These are phyloP conservation scores for Pythium grandisporangium DNA, from an alignment of 352 stramenopile genomes.

Conservation along the genomic window DNA sequence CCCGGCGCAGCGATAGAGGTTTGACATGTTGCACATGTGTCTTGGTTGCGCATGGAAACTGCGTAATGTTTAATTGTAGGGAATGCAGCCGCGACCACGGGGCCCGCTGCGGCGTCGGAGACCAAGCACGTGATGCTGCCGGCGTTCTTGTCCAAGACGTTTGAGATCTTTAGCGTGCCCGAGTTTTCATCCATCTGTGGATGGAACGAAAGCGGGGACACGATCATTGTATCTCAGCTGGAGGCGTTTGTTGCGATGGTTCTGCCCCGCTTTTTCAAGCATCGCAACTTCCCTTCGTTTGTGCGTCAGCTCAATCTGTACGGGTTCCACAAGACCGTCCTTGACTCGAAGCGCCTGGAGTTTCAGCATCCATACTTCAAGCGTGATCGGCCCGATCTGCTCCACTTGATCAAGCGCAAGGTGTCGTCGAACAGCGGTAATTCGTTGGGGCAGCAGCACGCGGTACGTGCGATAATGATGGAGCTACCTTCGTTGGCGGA, in stretches of 20 bases:
- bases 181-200: constrained; percentile 80
- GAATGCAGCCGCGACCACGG: background rate
- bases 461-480: constrained; percentile 10
- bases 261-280: constrained; percentile 88
- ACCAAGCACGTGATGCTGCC: constrained; percentile 82
- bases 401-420: constrained; percentile 87
- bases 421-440: too few relatives aligned
- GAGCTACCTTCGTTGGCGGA: too few relatives aligned
- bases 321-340: constrained; percentile 89
- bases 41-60: too few relatives aligned
- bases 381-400: constrained; percentile 70
- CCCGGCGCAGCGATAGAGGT: too few relatives aligned
- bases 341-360: constrained; percentile 89
- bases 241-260: constrained; percentile 78
- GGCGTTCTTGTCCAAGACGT: constrained; percentile 91
- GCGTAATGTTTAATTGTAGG: background rate
- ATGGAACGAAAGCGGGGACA: constrained; percentile 87
- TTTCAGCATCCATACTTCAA: constrained; percentile 92
- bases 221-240: constrained; percentile 88
- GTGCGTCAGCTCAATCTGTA: constrained; percentile 93
- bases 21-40: too few relatives aligned
- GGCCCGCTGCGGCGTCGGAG: background rate
- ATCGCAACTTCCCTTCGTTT: constrained; percentile 92
- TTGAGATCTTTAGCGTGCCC: constrained; percentile 88
- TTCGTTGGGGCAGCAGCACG: constrained; percentile 13